These are phyloP conservation scores for Umbilicaria muhlenbergii DNA, from an alignment of 495 filamentous ascomycete genomes.

Conservation along the genomic window DNA sequence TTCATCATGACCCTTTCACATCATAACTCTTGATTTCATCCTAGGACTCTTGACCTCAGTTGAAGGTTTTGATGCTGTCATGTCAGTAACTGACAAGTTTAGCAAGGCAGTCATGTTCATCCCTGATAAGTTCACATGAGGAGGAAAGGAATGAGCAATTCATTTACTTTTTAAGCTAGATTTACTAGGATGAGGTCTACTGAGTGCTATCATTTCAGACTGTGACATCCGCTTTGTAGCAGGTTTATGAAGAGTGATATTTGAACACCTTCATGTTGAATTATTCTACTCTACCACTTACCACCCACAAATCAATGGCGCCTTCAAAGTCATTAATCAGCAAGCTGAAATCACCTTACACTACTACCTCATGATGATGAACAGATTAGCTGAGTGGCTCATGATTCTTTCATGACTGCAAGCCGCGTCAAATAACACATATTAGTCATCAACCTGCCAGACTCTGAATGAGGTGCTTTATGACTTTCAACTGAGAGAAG, in stretches of 20 bases:
- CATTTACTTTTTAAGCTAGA: too few relatives aligned
- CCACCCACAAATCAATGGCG: slow-evolving; percentile 10
- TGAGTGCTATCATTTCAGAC: not conserved
- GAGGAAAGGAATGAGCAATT: too few relatives aligned
- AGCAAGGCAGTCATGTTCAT: too few relatives aligned
- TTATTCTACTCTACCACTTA: slow-evolving; percentile 2
- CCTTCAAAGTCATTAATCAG: slow-evolving; percentile 8
- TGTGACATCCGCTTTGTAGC: not conserved
- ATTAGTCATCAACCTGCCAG: not conserved
- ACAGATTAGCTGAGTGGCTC: not conserved
- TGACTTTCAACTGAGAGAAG: not conserved
- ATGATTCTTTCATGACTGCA: not conserved
- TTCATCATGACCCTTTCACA: not conserved
- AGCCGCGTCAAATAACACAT: not conserved
- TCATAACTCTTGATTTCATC: not conserved
- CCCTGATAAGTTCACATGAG: too few relatives aligned
- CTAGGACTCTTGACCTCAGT: not conserved
- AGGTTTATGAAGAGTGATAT: not conserved
- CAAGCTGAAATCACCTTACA: not conserved
- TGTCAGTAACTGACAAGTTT: too few relatives aligned
- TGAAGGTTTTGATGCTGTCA: too few relatives aligned
- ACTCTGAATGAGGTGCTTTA: not conserved
- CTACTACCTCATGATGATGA: too few relatives aligned
- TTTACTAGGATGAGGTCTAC: not conserved
- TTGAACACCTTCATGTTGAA: not conserved